Conservation (phyloP, 345 rosid genomes). For the Citrus hindsii region DNA sequence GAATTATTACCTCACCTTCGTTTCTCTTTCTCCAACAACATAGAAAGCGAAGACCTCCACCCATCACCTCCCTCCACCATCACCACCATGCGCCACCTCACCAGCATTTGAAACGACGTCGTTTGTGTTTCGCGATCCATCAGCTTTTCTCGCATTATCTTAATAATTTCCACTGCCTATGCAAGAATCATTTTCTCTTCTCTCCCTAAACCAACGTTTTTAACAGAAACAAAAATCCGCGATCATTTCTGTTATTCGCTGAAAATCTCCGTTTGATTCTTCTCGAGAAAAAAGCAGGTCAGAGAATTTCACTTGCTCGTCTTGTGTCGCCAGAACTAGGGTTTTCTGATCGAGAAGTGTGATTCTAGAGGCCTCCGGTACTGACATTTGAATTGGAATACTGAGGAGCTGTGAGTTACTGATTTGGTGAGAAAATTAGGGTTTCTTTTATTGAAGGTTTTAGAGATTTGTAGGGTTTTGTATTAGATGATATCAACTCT, state of each 20-base stretch:
- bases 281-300: slow-evolving; percentile 1
- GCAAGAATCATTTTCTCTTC: not conserved
- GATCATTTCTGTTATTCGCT: not conserved
- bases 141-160: not conserved
- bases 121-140: slow-evolving; percentile 12
- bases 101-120: not conserved
- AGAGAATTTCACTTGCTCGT: not conserved
- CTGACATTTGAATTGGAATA: slow-evolving; percentile 6
- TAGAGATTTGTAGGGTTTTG: not conserved
- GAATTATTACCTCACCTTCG: slow-evolving; percentile 19
- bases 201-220: not conserved
- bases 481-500: not conserved
- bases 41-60: not conserved
- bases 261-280: not conserved
- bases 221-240: slow-evolving; percentile 4
- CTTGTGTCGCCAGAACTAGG: not conserved
- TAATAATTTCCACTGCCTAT: not conserved
- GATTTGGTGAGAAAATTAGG: not conserved
- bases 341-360: slow-evolving; percentile 14
- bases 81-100: slow-evolving; percentile 11
- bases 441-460: not conserved
- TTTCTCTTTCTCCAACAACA: not conserved
- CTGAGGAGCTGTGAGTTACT: not conserved
- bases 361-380: not conserved
- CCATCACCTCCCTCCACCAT: not conserved